Evolutionary conservation across 225 moss, liverwort and hornwort species (phyloP).

Genomic region (Takakia lepidozioides): DNA sequence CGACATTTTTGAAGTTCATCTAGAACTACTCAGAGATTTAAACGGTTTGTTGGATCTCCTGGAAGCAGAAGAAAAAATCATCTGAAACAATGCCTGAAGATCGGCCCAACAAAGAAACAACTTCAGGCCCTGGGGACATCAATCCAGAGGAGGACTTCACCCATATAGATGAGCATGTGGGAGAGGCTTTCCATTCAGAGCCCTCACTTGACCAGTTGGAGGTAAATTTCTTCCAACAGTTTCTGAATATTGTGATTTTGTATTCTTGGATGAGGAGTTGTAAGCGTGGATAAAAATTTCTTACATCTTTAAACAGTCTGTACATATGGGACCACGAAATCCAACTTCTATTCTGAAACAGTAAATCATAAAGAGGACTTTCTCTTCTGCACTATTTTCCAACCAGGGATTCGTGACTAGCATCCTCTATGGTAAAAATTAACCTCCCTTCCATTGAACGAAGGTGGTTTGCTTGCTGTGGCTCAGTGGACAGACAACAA

Average conservation of each 20-base stretch:
- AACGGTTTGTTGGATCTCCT: background rate
- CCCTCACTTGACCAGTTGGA: constrained; percentile 13
- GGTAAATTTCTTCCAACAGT: constrained; percentile 11
- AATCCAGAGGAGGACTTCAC: constrained; percentile 16
- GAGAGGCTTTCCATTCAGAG: constrained; percentile 16
- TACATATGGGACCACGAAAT: no score
- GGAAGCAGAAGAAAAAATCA: constrained; percentile 13
- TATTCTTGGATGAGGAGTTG: no score
- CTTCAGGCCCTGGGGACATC: constrained; percentile 6
- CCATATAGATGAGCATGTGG: constrained; percentile 20
- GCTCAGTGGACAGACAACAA: no score
- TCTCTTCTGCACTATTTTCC: background rate
- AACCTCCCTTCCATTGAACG: no score
- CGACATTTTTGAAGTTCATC: background rate
- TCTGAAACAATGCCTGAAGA: constrained; percentile 23
- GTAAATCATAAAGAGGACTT: background rate
- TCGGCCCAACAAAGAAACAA: constrained; percentile 2
- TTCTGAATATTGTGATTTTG: background rate
- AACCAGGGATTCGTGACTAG: no score
- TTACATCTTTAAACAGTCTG: no score
- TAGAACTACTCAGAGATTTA: background rate
- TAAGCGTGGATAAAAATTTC: no score
- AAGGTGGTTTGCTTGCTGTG: no score
- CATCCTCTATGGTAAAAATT: no score
- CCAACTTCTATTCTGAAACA: no score